phyloP scores from a whole-genome alignment of 1,284 basidiomycete genomes.

The Ceratobasidium sp. region DNA sequence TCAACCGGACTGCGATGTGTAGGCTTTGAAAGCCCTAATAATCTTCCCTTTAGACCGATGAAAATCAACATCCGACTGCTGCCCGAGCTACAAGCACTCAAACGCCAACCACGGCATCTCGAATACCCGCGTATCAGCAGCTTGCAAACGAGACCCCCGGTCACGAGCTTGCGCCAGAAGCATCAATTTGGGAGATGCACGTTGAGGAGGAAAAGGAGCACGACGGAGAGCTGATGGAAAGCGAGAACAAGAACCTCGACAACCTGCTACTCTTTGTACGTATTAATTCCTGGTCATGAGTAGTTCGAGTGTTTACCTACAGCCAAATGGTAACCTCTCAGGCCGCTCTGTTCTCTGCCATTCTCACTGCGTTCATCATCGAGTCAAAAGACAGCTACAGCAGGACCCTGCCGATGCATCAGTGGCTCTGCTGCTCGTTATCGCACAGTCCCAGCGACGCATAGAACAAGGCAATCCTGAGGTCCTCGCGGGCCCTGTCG shows the following conservation, averaged over 20 bases:
- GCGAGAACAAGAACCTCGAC: conserved; percentile 19
- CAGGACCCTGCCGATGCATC: too few relatives aligned
- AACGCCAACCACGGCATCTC: not conserved
- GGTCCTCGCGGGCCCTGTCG: not conserved
- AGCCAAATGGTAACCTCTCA: too few relatives aligned
- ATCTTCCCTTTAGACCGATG: too few relatives aligned
- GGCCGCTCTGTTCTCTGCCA: too few relatives aligned
- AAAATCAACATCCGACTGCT: too few relatives aligned
- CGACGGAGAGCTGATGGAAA: not conserved
- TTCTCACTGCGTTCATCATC: too few relatives aligned
- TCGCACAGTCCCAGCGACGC: too few relatives aligned
- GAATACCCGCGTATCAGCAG: not conserved
- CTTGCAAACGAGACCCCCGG: not conserved
- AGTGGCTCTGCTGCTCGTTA: too few relatives aligned
- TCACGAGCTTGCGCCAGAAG: conserved; percentile 18
- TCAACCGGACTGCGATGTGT: too few relatives aligned
- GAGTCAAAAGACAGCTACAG: too few relatives aligned
- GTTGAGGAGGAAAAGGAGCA: conserved; percentile 12
- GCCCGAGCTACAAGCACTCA: too few relatives aligned
- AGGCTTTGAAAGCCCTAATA: too few relatives aligned
- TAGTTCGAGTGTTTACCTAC: not conserved
- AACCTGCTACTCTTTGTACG: conserved; percentile 7
- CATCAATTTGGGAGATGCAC: not conserved
- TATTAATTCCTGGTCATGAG: not conserved
- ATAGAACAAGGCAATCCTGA: not conserved